Evolutionary conservation across 495 filamentous ascomycete genomes (phyloP), one percentile per base, ranked within the genome.

Genomic region (Penicillium soppii): DNA sequence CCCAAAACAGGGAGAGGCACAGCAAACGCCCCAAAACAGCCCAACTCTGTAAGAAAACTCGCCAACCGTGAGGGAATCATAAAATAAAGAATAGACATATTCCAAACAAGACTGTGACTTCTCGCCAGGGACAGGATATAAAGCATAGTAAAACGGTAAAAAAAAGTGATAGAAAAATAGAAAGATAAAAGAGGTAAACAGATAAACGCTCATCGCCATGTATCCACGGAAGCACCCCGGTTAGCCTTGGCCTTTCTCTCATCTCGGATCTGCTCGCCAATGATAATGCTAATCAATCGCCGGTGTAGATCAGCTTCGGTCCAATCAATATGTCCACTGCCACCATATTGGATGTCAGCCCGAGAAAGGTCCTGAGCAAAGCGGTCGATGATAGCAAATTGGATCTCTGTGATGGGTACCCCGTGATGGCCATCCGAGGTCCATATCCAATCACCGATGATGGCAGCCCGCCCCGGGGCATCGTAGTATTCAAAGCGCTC

Each of bases 401-500:
- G 73, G 16, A 66, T 61, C 60, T 75, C 69, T 9, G 73, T 73
- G 53, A 76, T 69, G 15, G 71, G 72, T 4, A 74, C 68, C 41
- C 73, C 74, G 47, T 74, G 66, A 39, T 54, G 58, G 13, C 69
- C 69, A 54, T 75, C 68, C 17, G 71, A 73, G 1, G 71, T 74
- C 72, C 72, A 76, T 20, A 76, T 71, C 63, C 69, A 74, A 61
- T 76, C 71, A 22, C 74, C 71, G 27, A 76, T 66, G 39, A 76
- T 76, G 15, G 68, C 59, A 27, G 67, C 58, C 37, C 72, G 73
- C 13, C 65, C 63, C 10, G 62, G 53, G 12, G 65, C 53, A n/a
- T 72, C 59, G 38, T 67, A 52, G 44, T 75, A 76, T 20, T 68
- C 63, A 47, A 75, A 73, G 7, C 58, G 66, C 26, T 71, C 68